These are phyloP conservation scores for Annulohypoxylon bovei DNA, from an alignment of 495 filamentous ascomycete species.

Conservation along the genomic window DNA sequence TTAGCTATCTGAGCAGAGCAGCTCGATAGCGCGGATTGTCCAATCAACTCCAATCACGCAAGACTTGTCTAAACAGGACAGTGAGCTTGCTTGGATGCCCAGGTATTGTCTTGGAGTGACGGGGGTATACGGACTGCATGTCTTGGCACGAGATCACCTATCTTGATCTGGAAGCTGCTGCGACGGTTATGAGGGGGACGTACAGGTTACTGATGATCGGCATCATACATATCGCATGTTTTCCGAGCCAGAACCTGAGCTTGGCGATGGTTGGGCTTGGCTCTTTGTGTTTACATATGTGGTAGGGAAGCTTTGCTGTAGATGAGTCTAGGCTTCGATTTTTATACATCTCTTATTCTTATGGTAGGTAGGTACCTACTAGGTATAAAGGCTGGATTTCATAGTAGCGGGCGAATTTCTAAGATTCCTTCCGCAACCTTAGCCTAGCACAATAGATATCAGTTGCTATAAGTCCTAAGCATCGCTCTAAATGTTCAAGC, in stretches of 20 bases:
- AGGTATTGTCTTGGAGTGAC: not conserved
- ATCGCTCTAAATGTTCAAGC: not conserved
- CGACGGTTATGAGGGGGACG: not conserved
- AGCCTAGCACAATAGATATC: not conserved
- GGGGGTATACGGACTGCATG: not conserved
- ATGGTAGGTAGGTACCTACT: not conserved
- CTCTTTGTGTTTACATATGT: not conserved
- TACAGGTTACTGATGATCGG: not conserved
- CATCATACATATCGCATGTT: not conserved
- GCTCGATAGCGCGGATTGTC: slow-evolving; percentile 22
- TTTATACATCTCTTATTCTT: too few relatives aligned
- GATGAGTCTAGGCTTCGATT: too few relatives aligned
- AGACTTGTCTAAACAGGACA: not conserved
- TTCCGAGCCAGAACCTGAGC: not conserved
- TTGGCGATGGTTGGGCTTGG: not conserved
- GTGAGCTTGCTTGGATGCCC: not conserved
- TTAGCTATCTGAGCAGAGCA: not conserved
- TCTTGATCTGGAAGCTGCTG: slow-evolving; percentile 8
- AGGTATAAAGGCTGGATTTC: not conserved
- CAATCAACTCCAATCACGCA: slow-evolving; percentile 9
- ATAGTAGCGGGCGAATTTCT: not conserved
- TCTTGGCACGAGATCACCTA: slow-evolving; percentile 14
- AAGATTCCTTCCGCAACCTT: not conserved
- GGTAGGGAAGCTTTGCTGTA: too few relatives aligned
- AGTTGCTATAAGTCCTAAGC: not conserved